Conservation (phyloP, 2,329 filamentous ascomycete genomes). For the Pseudogymnoascus sp. region DNA sequence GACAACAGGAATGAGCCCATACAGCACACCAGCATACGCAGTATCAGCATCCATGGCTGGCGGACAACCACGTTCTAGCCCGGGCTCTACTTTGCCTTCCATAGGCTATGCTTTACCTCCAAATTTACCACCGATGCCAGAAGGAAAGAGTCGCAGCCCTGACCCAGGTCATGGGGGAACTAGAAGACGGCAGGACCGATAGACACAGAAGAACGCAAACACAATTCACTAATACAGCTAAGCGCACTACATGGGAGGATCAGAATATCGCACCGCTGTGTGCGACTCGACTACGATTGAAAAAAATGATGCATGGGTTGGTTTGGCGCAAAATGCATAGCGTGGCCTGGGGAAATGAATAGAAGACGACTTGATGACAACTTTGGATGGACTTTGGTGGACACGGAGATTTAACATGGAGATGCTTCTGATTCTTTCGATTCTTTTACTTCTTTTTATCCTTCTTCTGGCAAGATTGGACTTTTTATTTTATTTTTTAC, state of each 20-base stretch:
- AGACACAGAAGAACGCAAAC: neutral
- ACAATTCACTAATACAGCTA: neutral
- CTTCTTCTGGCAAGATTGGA: conserved; percentile 17
- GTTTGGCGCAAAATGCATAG: conserved; percentile 3
- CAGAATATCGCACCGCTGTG: neutral
- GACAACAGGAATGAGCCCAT: conserved; percentile 56
- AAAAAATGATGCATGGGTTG: neutral
- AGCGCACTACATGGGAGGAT: neutral
- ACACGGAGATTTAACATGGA: neutral
- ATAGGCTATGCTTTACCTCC: conserved; percentile 17
- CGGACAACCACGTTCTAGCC: conserved; percentile 30
- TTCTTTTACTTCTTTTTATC: conserved; percentile 13
- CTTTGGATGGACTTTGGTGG: neutral
- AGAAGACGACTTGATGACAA: neutral
- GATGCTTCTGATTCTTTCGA: neutral
- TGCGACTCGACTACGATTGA: neutral
- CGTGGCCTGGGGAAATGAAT: neutral
- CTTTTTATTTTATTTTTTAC: conserved; percentile 15
- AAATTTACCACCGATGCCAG: conserved; percentile 1
- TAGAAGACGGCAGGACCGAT: conserved; percentile 6
- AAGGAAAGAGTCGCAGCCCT: conserved; percentile 1
- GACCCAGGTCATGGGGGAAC: neutral
- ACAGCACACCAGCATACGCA: conserved; percentile 50
- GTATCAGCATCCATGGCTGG: conserved; percentile 25
- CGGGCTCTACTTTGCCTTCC: conserved; percentile 33